A percentile compares a stretch with the other conserved stretches of the same genome.
Conservation (phyloP, 1,284 basidiomycete species). For the Fomitopsis palustris region DNA sequence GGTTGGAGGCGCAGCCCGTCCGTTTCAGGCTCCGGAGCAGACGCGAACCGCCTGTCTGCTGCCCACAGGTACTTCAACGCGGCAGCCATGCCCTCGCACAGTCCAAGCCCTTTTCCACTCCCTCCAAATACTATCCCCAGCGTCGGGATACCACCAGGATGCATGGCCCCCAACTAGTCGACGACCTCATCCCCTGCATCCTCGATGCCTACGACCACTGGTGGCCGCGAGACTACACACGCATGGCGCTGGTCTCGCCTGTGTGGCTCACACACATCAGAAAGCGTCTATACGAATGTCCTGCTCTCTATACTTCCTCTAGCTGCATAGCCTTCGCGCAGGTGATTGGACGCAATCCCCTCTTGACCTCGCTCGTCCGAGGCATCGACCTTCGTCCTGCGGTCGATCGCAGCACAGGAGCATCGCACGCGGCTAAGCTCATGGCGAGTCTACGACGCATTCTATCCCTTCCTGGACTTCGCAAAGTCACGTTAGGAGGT, state of each 20-base stretch:
- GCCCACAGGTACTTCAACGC: background rate
- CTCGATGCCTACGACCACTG: constrained; percentile 46
- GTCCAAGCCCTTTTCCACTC: background rate
- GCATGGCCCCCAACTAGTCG: constrained; percentile 22
- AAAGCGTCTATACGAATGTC: constrained; percentile 43
- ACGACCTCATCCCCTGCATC: constrained; percentile 51
- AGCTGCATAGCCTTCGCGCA: constrained; percentile 40
- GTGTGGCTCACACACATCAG: constrained; percentile 43
- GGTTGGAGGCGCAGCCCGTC: background rate
- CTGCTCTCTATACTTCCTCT: constrained; percentile 37
- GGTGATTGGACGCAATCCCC: constrained; percentile 36
- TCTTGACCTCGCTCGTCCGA: constrained; percentile 34
- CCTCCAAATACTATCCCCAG: constrained; percentile 10
- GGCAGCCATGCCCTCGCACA: background rate
- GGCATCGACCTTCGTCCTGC: constrained; percentile 42
- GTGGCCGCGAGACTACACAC: constrained; percentile 50
- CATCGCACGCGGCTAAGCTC: constrained; percentile 25
- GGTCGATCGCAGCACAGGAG: constrained; percentile 5
- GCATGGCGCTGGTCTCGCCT: constrained; percentile 43
- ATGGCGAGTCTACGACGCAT: constrained; percentile 38
- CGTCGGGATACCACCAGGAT: constrained; percentile 10
- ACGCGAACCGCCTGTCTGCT: background rate
- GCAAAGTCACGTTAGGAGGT: constrained; percentile 41
- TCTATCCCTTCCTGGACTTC: constrained; percentile 39
- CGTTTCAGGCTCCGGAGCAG: background rate